These are phyloP conservation scores for Metschnikowia koreensis DNA, from an alignment of 805 yeast genomes.

Conservation along the genomic window DNA sequence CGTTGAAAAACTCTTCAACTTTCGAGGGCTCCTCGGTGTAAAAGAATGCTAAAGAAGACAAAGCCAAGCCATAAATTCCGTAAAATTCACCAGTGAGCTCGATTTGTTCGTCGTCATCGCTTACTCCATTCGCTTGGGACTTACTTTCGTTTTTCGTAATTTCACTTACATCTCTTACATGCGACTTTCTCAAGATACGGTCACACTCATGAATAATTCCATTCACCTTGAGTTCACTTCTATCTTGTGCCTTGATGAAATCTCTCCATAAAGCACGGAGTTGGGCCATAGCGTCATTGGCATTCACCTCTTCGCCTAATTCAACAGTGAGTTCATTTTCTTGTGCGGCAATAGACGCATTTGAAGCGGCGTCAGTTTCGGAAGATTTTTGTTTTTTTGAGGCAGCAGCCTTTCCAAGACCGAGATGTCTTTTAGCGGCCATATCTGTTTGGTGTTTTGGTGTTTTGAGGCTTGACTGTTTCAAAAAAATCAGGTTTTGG, in stretches of 20 bases:
- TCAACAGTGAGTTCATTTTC: constrained; percentile 51
- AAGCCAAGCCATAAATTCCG: constrained; percentile 69
- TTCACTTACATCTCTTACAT: constrained; percentile 9
- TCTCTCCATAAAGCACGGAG: constrained; percentile 70
- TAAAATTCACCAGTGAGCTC: constrained; percentile 54
- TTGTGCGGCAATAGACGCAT: constrained; percentile 8
- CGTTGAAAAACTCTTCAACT: constrained; percentile 59
- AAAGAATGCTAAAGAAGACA: constrained; percentile 62
- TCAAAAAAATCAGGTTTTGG: neutral
- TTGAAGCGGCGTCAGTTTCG: neutral
- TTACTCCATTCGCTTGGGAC: neutral
- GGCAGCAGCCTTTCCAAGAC: constrained; percentile 34
- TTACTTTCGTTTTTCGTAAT: constrained; percentile 4
- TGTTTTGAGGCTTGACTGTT: neutral
- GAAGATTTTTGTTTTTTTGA: constrained; percentile 25
- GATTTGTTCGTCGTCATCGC: constrained; percentile 13
- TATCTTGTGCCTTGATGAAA: constrained; percentile 53
- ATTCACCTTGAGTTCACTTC: constrained; percentile 64
- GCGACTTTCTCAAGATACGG: constrained; percentile 55
- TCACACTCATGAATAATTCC: constrained; percentile 95
- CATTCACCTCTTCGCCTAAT: constrained; percentile 64
- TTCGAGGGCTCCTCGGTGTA: constrained; percentile 43
- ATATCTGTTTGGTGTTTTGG: constrained; percentile 7
- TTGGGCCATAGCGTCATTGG: constrained; percentile 78
- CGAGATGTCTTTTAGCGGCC: constrained; percentile 36